Percentiles rank a stretch among this genome's conserved stretches.
Evolutionary conservation across 306 rosid species (phyloP).

Genomic region (Lupinus albus): DNA sequence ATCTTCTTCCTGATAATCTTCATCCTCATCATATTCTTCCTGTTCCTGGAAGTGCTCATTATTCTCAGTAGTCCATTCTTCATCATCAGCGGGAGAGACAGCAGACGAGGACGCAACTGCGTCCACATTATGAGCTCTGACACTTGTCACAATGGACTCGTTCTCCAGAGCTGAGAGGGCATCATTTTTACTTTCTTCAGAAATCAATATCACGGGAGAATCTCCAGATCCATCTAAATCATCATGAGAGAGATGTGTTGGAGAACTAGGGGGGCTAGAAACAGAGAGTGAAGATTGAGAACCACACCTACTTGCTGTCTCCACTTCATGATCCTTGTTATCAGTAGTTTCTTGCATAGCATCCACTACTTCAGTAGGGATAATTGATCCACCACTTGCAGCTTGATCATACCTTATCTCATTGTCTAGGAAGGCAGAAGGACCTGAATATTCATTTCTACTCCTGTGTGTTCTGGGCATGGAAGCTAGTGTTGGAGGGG

Average conservation of each 20-base stretch:
- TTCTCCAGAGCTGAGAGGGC: constrained; percentile 50
- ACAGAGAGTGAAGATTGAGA: constrained; percentile 97
- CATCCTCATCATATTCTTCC: constrained; percentile 97
- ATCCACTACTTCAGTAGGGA: constrained; percentile 58
- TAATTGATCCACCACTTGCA: constrained; percentile 51
- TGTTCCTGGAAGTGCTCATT: constrained; percentile 83
- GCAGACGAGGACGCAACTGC: constrained; percentile 42
- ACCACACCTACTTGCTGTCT: constrained; percentile 68
- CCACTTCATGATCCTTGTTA: constrained; percentile 54
- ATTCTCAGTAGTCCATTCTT: constrained; percentile 82
- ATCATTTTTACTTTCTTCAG: constrained; percentile 53
- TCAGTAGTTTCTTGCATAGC: constrained; percentile 53
- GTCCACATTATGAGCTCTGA: constrained; percentile 53
- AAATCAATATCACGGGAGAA: constrained; percentile 57
- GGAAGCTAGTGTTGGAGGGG: constrained; percentile 77
- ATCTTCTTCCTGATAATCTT: constrained; percentile 89
- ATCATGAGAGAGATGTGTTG: constrained; percentile 90
- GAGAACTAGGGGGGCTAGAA: constrained; percentile 91
- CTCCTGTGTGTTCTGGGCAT: constrained; percentile 60
- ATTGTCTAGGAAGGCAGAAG: constrained; percentile 64
- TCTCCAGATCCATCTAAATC: constrained; percentile 82
- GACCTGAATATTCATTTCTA: constrained; percentile 55
- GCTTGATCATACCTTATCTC: constrained; percentile 60
- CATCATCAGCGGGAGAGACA: constrained; percentile 72
- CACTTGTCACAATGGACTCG: constrained; percentile 46